Evolutionary conservation across 2,329 filamentous ascomycete genomes (phyloP), one percentile per base, ranked within the genome.

Genomic region (Cordyceps fumosorosea): DNA sequence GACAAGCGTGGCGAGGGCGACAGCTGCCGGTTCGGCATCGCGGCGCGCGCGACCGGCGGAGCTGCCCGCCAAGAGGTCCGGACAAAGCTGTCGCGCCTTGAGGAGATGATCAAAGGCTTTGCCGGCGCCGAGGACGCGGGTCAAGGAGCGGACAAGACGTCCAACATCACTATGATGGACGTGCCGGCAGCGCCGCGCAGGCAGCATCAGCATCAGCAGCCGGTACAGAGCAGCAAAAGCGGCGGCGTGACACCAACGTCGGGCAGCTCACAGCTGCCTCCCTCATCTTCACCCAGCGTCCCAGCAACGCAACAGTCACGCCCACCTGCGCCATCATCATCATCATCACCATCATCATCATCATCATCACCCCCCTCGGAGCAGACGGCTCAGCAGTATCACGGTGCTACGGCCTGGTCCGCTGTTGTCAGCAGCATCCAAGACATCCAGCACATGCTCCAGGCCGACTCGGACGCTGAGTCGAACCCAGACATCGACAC

Each of bases 341-440:
- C 47, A 18, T 54, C 50, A 12, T 42, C 59, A 7, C 22, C 51
- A n/a, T n/a, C 47, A 12, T 47, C 50, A 12, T 29, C 26, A 1
- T 6, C 47, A 18, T 54, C 50, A 12, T 42, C 59, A 7, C 22
- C 51, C 11, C 20, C 44, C 2, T 37, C 45, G 18, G 59, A 56
- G 32, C 53, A 52, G 34, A 56, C 44, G 20, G 32, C 52, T 14
- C 44, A 60, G 51, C 64, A 60, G 3, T 78, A 76, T 53, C 70
- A 73, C 16, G 76, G 75, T 0, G 70, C 72, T 3, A 78, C 77
- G 4, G 74, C 75, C 42, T 80, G 76, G 75, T 68, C 73, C 3
- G 72, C 77, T 0, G 66, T 80, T 26, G 74, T 79, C 5, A 73
- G 78, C 45, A 73, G 74, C 62, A 78, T 79, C 48, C 75, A 69